Conservation (phyloP, 2,329 filamentous ascomycete species). For the Didymella segeticola region DNA sequence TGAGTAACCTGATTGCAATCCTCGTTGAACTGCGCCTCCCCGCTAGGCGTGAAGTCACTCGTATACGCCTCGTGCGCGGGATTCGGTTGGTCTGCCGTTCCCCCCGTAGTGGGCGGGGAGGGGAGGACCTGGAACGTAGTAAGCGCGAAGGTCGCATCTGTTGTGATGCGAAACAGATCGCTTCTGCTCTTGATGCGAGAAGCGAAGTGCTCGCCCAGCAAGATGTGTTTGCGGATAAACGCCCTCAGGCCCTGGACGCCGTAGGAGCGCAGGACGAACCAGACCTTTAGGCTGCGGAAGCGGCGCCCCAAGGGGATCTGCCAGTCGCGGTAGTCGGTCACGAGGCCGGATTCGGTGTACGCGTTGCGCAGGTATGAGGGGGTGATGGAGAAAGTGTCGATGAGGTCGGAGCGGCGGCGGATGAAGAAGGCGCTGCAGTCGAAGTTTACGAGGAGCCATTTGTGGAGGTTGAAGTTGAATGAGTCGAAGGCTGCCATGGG, state of each 20-base stretch:
- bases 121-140: conserved; percentile 73
- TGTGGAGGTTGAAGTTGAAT: conserved; percentile 96
- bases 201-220: conserved; percentile 74
- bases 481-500: conserved; percentile 76
- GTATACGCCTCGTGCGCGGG: conserved; percentile 40
- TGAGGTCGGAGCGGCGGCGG: conserved; percentile 76
- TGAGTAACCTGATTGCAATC: conserved; percentile 73
- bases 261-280: conserved; percentile 89
- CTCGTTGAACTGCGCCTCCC: conserved; percentile 53
- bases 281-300: conserved; percentile 90
- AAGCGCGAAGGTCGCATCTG: conserved; percentile 77
- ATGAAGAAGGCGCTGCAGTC: conserved; percentile 82
- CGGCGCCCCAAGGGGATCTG: conserved; percentile 90
- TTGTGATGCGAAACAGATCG: conserved; percentile 79
- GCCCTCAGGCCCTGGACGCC: conserved; percentile 76
- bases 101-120: conserved; percentile 17
- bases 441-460: conserved; percentile 95
- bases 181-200: conserved; percentile 62
- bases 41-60: conserved; percentile 45
- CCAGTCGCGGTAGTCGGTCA: conserved; percentile 97
- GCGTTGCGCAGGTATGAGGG: conserved; percentile 83
- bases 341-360: conserved; percentile 79
- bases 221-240: conserved; percentile 74
- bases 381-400: conserved; percentile 77
- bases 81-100: conserved; percentile 31